A percentile compares a stretch with the other conserved stretches of the same genome.
Conservation (phyloP, 1,139 yeast genomes). For the Taiozyma sp. region DNA sequence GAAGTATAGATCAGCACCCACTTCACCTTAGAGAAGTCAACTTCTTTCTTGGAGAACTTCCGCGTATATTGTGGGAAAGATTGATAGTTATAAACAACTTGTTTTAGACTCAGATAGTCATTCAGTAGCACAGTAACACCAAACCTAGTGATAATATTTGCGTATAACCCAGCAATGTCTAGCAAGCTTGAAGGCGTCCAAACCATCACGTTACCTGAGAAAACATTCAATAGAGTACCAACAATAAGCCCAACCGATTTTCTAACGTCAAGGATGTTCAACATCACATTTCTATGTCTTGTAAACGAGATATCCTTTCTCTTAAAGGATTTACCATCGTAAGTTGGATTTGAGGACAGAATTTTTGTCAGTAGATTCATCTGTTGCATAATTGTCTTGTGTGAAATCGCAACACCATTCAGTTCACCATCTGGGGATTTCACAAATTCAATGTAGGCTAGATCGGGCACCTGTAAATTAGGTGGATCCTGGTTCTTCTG, state of each 20-base stretch:
- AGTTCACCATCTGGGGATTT: conserved; percentile 88
- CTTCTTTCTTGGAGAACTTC: conserved; percentile 70
- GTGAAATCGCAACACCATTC: conserved; percentile 91
- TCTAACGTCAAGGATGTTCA: conserved; percentile 82
- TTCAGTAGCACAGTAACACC: conserved; percentile 73
- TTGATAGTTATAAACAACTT: conserved; percentile 91
- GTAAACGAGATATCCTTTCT: conserved; percentile 34
- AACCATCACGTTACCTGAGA: conserved; percentile 75
- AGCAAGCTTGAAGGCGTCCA: conserved; percentile 78
- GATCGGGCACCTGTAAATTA: conserved; percentile 63
- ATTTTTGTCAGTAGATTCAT: conserved; percentile 73
- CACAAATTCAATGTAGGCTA: conserved; percentile 92
- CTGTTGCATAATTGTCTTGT: conserved; percentile 82
- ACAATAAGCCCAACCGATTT: conserved; percentile 84
- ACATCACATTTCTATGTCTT: conserved; percentile 34
- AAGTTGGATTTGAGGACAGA: conserved; percentile 55
- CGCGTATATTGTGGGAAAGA: conserved; percentile 84
- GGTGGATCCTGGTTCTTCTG: conserved; percentile 63
- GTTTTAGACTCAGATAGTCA: conserved; percentile 86
- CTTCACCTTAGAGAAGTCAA: conserved; percentile 73
- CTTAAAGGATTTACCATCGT: conserved; percentile 29
- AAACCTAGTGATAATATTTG: conserved; percentile 68
- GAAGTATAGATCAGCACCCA: conserved; percentile 91
- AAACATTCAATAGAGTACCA: conserved; percentile 77
- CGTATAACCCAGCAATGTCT: conserved; percentile 84